Evolutionary conservation across 1,284 basidiomycete species (phyloP).

Genomic region (Marasmius oreades): DNA sequence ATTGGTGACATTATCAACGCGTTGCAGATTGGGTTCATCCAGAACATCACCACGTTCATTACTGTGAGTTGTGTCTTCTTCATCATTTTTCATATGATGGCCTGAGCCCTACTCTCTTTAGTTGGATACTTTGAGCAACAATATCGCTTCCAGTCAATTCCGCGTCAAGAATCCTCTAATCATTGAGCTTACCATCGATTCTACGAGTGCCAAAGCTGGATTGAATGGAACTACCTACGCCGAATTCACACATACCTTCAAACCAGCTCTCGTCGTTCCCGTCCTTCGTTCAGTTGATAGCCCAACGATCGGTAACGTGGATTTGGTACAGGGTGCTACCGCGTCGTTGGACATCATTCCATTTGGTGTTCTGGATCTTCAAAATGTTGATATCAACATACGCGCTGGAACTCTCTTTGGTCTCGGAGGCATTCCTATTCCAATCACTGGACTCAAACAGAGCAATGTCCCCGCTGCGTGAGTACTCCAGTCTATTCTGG

Average conservation of each 20-base stretch:
- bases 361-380: constrained; percentile 33
- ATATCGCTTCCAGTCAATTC: constrained; percentile 29
- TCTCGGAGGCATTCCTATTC: constrained; percentile 25
- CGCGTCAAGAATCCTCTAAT: constrained; percentile 40
- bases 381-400: constrained; percentile 31
- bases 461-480: constrained; percentile 24
- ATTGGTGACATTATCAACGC: constrained; percentile 36
- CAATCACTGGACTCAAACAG: constrained; percentile 24
- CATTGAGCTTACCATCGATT: constrained; percentile 40
- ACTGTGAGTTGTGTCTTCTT: constrained; percentile 26
- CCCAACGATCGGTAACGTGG: constrained; percentile 35
- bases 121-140: constrained; percentile 32
- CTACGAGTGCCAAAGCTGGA: constrained; percentile 34
- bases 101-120: constrained; percentile 12
- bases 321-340: constrained; percentile 31
- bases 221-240: constrained; percentile 39
- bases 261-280: constrained; percentile 31
- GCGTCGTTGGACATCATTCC: constrained; percentile 35
- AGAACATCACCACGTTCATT: constrained; percentile 33
- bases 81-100: neutral
- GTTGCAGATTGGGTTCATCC: constrained; percentile 34
- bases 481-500: constrained; percentile 1
- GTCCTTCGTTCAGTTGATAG: constrained; percentile 33
- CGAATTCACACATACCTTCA: constrained; percentile 38
- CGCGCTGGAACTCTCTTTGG: constrained; percentile 27